These are phyloP conservation scores for Cerrena zonata DNA, from an alignment of 1,284 basidiomycete species.

Conservation along the genomic window DNA sequence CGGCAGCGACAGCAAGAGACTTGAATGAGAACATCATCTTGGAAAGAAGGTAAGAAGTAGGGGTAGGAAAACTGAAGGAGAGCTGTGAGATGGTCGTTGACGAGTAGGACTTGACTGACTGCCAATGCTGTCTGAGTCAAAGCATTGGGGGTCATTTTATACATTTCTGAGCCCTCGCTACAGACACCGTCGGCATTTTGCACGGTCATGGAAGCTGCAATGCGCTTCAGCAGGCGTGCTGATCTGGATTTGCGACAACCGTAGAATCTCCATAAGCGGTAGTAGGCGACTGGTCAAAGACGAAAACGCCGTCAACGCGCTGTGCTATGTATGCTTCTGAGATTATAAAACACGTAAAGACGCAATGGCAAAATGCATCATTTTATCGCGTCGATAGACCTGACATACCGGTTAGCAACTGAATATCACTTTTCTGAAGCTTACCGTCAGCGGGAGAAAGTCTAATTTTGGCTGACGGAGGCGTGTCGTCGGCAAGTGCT, in stretches of 20 bases:
- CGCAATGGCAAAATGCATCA: background rate
- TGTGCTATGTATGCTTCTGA: background rate
- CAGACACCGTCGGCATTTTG: too few relatives aligned
- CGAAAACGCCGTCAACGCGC: background rate
- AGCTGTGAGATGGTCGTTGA: constrained; percentile 4
- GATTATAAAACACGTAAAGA: background rate
- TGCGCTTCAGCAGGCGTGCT: too few relatives aligned
- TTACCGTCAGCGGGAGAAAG: too few relatives aligned
- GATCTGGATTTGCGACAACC: too few relatives aligned
- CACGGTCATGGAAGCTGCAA: too few relatives aligned
- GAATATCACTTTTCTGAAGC: too few relatives aligned
- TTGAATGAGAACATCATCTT: constrained; percentile 46
- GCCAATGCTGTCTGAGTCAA: constrained; percentile 1
- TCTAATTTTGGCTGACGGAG: too few relatives aligned
- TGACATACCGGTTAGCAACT: too few relatives aligned
- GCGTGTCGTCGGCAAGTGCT: too few relatives aligned
- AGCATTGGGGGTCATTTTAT: constrained; percentile 1
- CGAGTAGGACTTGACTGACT: constrained; percentile 4
- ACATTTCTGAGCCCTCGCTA: background rate
- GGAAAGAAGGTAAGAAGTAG: constrained; percentile 35
- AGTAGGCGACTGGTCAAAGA: too few relatives aligned
- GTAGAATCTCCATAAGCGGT: too few relatives aligned
- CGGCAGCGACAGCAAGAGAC: constrained; percentile 33
- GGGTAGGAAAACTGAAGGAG: constrained; percentile 3
- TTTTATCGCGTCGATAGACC: background rate